Conservation (phyloP, 2,329 filamentous ascomycete species). For the Apiospora arundinis region DNA sequence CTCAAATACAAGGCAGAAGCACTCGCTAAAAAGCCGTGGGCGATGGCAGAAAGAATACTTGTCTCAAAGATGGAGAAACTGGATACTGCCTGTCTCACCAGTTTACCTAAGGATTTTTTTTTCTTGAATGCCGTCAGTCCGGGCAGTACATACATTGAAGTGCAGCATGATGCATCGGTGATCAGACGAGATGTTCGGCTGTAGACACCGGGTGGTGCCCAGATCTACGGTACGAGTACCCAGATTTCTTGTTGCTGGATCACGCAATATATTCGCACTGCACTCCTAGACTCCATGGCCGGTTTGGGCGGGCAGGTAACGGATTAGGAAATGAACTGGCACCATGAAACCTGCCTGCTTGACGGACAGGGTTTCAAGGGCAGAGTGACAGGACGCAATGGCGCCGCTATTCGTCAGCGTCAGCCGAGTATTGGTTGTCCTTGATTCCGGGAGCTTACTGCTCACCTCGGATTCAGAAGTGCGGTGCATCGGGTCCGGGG, state of each 20-base stretch:
- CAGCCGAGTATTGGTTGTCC: background rate
- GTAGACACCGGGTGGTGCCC: slow-evolving; percentile 7
- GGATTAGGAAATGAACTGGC: slow-evolving; percentile 13
- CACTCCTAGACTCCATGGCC: background rate
- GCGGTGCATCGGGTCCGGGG: background rate
- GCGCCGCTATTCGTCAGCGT: slow-evolving; percentile 17
- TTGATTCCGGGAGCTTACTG: background rate
- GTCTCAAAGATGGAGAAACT: background rate
- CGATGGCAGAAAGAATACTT: background rate
- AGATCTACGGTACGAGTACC: slow-evolving; percentile 18
- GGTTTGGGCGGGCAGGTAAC: slow-evolving; percentile 6
- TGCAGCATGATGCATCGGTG: background rate
- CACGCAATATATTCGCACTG: slow-evolving; percentile 10
- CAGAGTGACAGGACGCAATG: slow-evolving; percentile 15
- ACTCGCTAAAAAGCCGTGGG: background rate
- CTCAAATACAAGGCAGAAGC: background rate
- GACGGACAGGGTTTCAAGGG: slow-evolving; percentile 3
- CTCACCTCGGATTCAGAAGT: background rate
- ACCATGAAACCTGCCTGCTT: slow-evolving; percentile 12
- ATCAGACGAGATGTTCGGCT: slow-evolving; percentile 12
- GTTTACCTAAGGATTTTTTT: background rate
- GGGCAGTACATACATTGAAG: background rate
- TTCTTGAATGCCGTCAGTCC: background rate
- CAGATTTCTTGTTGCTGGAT: slow-evolving; percentile 14
- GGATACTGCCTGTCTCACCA: background rate